Evolutionary conservation across 306 rosid species (phyloP), one percentile per base, ranked within the genome.

Genomic region (Malus domestica): DNA sequence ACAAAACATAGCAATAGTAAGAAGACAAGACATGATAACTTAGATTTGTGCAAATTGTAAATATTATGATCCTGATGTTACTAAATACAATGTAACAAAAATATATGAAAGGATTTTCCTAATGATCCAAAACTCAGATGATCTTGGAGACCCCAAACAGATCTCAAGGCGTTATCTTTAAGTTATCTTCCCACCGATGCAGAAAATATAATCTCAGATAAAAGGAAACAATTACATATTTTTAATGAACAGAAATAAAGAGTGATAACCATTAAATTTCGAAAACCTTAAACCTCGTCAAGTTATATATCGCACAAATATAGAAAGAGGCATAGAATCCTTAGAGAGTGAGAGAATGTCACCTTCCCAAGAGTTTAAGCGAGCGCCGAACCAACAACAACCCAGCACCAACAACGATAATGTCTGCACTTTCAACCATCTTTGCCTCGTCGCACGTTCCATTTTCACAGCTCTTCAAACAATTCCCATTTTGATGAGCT

Each of bases 301-400:
- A 54, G 29, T 58, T 20, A 60, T 25, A 27, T 60, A 23, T 60
- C 33, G 13, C 14, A 60, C 33, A 12, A 60, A 62, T 29, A 15
- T 15, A 63, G 42, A 16, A 29, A 63, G 42, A 29, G 68, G 22
- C 2, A 60, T 60, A 27, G 32, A 27, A 20, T 20, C 13, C 40
- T 63, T 2, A 15, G 38, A 38, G 22, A 62, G 75, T 45, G 30
- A 40, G 33, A 42, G 68, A 40, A 8, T 1, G 4, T 51, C 23
- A 79, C 82, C 82, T 79, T 79, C 7, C 78, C 82, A 75, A 75
- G 79, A 75, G 79, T 67, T 23, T 75, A 75, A 22, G 79, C 79
- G 10, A 79, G 82, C 4, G 78, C 78, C 0, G 78, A 75, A 67
- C 82, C 82, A 45, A 76, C 82, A 40, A 79, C 82, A n/a, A n/a